These are phyloP conservation scores for Chrysosporium keratinophilum DNA, from an alignment of 2,329 filamentous ascomycete genomes.

Conservation along the genomic window DNA sequence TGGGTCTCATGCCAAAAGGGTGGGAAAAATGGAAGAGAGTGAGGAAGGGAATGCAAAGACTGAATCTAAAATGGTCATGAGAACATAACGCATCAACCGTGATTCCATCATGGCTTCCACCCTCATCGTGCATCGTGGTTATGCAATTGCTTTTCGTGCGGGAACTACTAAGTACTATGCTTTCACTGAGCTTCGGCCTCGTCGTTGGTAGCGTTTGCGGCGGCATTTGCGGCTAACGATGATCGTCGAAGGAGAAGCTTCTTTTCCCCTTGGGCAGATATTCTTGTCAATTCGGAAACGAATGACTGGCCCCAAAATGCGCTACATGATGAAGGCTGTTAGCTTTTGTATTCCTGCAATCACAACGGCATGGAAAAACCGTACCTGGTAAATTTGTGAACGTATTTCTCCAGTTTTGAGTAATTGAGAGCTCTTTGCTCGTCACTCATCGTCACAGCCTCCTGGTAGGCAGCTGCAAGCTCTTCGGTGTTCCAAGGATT, in stretches of 20 bases:
- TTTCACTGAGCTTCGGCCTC: neutral
- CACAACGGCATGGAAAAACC: constrained; percentile 13
- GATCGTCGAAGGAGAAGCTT: constrained; percentile 34
- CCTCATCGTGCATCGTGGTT: neutral
- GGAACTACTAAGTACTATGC: neutral
- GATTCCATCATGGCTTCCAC: neutral
- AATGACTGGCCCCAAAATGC: constrained; percentile 96
- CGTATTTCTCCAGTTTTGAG: constrained; percentile 84
- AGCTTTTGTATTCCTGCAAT: neutral
- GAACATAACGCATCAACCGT: neutral
- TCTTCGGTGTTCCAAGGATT: constrained; percentile 99
- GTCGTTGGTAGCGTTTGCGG: neutral
- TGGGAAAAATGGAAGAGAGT: no score
- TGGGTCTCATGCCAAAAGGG: no score
- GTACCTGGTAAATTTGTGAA: constrained; percentile 87
- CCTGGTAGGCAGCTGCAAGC: constrained; percentile 81
- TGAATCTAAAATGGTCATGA: neutral
- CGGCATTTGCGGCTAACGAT: constrained; percentile 2
- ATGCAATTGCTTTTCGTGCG: neutral
- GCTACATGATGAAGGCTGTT: constrained; percentile 32
- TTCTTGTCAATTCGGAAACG: constrained; percentile 64
- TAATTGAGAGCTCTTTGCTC: constrained; percentile 81
- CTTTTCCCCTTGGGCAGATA: constrained; percentile 44
- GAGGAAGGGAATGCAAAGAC: no score
- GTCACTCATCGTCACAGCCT: constrained; percentile 90